Evolutionary conservation across 140 eudicot genomes (phyloP).

Genomic region (Stevia rebaudiana): DNA sequence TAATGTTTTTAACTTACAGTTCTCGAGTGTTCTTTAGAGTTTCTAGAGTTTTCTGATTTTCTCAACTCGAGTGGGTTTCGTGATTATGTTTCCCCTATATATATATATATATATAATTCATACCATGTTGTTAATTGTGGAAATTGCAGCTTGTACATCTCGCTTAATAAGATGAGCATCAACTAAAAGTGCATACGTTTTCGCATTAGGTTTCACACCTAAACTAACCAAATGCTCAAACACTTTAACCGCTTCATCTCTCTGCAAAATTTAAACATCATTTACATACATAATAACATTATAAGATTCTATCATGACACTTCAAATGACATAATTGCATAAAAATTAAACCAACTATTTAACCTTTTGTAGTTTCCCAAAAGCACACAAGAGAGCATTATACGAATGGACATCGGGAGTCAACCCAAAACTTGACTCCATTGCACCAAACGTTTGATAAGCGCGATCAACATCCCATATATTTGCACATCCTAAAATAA

Average conservation of each 20-base stretch:
- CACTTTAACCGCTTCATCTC: conserved; percentile 66
- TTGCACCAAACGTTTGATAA: conserved; percentile 66
- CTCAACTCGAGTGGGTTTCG: too few species aligned
- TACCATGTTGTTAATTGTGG: conserved; percentile 69
- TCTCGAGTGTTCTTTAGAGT: too few species aligned
- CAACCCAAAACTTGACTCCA: conserved; percentile 62
- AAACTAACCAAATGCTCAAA: conserved; percentile 61
- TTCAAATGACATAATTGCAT: neutral
- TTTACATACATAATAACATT: neutral
- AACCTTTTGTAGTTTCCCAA: conserved; percentile 77
- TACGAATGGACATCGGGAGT: conserved; percentile 82
- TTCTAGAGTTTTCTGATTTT: too few species aligned
- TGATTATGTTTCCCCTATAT: too few species aligned
- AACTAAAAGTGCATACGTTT: conserved; percentile 59
- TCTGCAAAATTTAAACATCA: conserved; percentile 40
- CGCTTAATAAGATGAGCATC: conserved; percentile 78
- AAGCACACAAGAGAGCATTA: conserved; percentile 69
- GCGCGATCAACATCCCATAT: conserved; percentile 95
- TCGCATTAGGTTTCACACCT: conserved; percentile 74
- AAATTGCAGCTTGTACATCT: conserved; percentile 64
- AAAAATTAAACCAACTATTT: neutral
- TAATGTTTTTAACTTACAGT: too few species aligned
- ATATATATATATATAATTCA: neutral
- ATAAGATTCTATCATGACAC: neutral
- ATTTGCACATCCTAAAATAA: conserved; percentile 92